These are phyloP conservation scores for Samsoniella hepiali DNA, from an alignment of 2,329 filamentous ascomycete species.

Conservation along the genomic window DNA sequence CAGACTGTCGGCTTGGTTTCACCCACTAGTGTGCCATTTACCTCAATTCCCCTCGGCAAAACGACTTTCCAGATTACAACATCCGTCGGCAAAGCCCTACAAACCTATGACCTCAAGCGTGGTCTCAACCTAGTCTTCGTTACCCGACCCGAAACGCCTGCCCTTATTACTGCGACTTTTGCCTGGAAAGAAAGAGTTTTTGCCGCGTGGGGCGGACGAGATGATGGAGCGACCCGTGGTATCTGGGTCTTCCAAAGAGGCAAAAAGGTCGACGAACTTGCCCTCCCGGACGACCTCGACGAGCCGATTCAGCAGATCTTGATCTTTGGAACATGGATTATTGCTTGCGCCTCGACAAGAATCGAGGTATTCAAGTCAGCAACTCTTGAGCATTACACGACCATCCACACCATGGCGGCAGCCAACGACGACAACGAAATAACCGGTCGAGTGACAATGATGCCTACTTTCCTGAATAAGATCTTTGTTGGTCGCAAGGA, in stretches of 20 bases:
- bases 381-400: slow-evolving; percentile 86
- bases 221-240: slow-evolving; percentile 55
- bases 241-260: slow-evolving; percentile 92
- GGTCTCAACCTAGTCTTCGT: slow-evolving; percentile 92
- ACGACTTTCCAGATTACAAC: slow-evolving; percentile 97
- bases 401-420: slow-evolving; percentile 60
- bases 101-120: slow-evolving; percentile 91
- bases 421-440: slow-evolving; percentile 63
- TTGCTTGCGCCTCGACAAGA: slow-evolving; percentile 70
- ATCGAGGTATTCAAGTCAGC: slow-evolving; percentile 87
- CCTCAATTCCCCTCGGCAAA: slow-evolving; percentile 82
- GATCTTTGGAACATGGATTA: slow-evolving; percentile 86
- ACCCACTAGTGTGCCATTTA: slow-evolving; percentile 85
- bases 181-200: slow-evolving; percentile 86
- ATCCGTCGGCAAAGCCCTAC: slow-evolving; percentile 81
- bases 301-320: slow-evolving; percentile 75
- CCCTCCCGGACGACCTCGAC: slow-evolving; percentile 60
- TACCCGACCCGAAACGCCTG: slow-evolving; percentile 83
- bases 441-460: slow-evolving; percentile 74
- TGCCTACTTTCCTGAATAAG: slow-evolving; percentile 97
- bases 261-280: slow-evolving; percentile 74
- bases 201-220: slow-evolving; percentile 78
- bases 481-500: slow-evolving; percentile 84
- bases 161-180: slow-evolving; percentile 77
- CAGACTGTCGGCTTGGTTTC: slow-evolving; percentile 93